Evolutionary conservation across 1,284 basidiomycete species (phyloP).

Genomic region (Leccinum pachyderme): DNA sequence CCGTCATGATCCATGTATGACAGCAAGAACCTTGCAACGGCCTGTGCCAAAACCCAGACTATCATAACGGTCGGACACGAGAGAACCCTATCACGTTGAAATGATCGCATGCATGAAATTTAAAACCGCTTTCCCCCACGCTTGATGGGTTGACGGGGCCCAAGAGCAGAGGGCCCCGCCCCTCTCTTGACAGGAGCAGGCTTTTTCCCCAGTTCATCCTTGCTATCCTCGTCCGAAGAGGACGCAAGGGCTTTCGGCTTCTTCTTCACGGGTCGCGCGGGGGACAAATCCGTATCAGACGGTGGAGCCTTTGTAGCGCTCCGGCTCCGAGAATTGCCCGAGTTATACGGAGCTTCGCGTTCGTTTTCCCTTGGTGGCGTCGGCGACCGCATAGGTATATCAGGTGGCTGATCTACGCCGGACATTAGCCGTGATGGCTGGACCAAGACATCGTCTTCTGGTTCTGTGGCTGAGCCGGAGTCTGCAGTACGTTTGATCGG

Average conservation of each 20-base stretch:
- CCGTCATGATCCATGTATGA: neutral
- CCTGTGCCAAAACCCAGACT: neutral
- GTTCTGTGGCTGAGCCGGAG: conserved; percentile 51
- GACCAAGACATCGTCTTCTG: conserved; percentile 36
- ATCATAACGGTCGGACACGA: neutral
- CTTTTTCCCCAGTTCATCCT: conserved; percentile 44
- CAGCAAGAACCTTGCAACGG: conserved; percentile 13
- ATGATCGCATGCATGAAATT: conserved; percentile 16
- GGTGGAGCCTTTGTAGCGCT: conserved; percentile 24
- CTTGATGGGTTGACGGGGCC: conserved; percentile 66
- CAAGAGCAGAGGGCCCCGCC: conserved; percentile 38
- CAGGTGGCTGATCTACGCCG: conserved; percentile 12
- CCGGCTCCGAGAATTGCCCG: conserved; percentile 22
- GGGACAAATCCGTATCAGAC: conserved; percentile 46
- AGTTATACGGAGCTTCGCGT: conserved; percentile 12
- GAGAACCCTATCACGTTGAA: neutral
- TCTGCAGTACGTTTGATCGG: conserved; percentile 24
- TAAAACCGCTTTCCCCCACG: conserved; percentile 71
- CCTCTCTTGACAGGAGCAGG: conserved; percentile 39
- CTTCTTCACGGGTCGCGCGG: conserved; percentile 49
- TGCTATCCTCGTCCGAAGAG: conserved; percentile 56
- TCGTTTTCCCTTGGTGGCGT: conserved; percentile 15
- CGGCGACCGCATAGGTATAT: conserved; percentile 24
- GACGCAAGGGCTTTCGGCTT: conserved; percentile 42
- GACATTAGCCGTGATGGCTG: conserved; percentile 2